Base-by-base conservation (phyloP, 768 basidiomycete genomes). In the Mycena rebaudengoi region DNA sequence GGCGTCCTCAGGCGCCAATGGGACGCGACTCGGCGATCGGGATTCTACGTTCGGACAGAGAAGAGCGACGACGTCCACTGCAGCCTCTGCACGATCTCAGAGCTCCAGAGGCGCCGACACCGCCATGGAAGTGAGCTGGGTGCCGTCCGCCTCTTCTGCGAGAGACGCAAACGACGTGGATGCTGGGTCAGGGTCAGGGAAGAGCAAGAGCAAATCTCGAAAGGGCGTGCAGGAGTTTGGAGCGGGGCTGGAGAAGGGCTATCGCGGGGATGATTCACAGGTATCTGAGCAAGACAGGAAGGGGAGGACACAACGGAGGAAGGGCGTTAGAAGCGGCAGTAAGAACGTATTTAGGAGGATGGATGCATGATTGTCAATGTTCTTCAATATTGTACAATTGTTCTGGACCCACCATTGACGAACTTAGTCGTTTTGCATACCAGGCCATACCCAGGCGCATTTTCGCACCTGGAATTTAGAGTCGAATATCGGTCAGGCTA, bases 161-260 rank as follows among this genome's bases (percentile, higher is more conserved):
- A 8, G 40, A 28, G 37, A 46, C n/a, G 28, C 53, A 55, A 28
- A 75, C 72, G 72, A 73, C 39, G 73, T 64, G 53, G 82, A 81
- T 63, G 77, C 77, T 30, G 77, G 74, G 71, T 51, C 68, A 67
- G 60, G 73, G 59, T 41, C 56, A 39, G 71, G 66, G 21, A 70
- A 76, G 72, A 77, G 73, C 50, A 78, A 75, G 67, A 70, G 76
- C 70, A 73, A 76, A 70, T 5, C 69, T 66, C 79, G 84, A 70
- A 90, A 86, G 74, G 90, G 88, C 26, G 86, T 89, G 41, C 94
- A 96, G 76, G 77, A 76, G 44, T 96, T 97, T 71, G 96, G 95
- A 26, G 91, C 89, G 43, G 95, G 96, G 23, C 80, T 99, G 88
- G 95, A 98, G 82, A 90, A 84, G 69, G 94, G 94, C 2, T 84